Conservation (phyloP, 1,284 basidiomycete genomes). For the Ustilago vetiveriae region DNA sequence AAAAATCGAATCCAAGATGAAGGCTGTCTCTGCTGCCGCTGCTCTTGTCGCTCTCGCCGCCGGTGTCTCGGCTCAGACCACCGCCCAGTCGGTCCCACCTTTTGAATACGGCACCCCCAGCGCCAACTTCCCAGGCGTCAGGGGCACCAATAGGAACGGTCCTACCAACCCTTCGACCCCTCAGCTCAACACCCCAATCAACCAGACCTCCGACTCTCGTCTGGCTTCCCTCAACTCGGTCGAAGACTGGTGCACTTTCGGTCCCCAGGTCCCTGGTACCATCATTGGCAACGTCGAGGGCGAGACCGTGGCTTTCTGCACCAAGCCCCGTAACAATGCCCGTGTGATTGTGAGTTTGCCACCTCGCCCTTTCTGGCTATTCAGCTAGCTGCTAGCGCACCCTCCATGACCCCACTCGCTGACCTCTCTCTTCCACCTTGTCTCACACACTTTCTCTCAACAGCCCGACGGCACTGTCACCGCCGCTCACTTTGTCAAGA, state of each 20-base stretch:
- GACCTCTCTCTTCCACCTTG: neutral
- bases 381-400: no score
- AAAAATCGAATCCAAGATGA: slow-evolving; percentile 21
- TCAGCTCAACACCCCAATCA: slow-evolving; percentile 58
- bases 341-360: slow-evolving; percentile 54
- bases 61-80: slow-evolving; percentile 37
- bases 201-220: slow-evolving; percentile 61
- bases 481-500: slow-evolving; percentile 65
- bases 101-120: slow-evolving; percentile 62
- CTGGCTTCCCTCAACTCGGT: slow-evolving; percentile 66
- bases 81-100: slow-evolving; percentile 32
- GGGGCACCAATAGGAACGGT: slow-evolving; percentile 47
- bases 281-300: slow-evolving; percentile 76
- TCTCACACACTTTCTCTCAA: neutral
- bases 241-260: slow-evolving; percentile 67
- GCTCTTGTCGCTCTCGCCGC: slow-evolving; percentile 33
- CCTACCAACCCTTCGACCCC: slow-evolving; percentile 59
- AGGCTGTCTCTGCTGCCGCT: slow-evolving; percentile 32
- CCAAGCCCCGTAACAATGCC: slow-evolving; percentile 69
- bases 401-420: no score
- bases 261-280: slow-evolving; percentile 67
- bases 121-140: slow-evolving; percentile 56
- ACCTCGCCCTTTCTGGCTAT: neutral
- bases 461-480: slow-evolving; percentile 64
- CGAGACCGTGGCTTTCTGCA: slow-evolving; percentile 80